Percentiles rank a stretch among this genome's conserved stretches.
Evolutionary conservation across 2,329 filamentous ascomycete genomes (phyloP).

Genomic region (Aschersonia sp.): DNA sequence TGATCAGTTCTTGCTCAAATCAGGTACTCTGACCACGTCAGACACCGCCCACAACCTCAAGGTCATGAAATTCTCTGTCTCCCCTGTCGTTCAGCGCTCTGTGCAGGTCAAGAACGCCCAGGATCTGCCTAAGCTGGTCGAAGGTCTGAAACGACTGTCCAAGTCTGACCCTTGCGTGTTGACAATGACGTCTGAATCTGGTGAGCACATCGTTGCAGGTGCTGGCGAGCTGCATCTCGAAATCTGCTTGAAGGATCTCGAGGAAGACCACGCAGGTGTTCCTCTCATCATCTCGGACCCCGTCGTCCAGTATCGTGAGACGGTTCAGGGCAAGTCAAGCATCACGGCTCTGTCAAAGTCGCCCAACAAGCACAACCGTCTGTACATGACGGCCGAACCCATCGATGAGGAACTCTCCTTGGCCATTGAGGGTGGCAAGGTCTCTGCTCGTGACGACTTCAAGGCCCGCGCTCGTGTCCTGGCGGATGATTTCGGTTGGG

Average conservation of each 20-base stretch:
- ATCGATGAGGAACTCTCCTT: conserved; percentile 81
- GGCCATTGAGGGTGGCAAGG: conserved; percentile 85
- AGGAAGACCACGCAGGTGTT: conserved; percentile 98
- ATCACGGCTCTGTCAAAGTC: conserved; percentile 98
- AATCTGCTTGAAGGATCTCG: conserved; percentile 99
- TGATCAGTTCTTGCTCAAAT: conserved; percentile 99
- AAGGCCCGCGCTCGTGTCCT: conserved; percentile 93
- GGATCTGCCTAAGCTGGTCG: conserved; percentile 98
- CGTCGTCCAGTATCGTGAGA: conserved; percentile 98
- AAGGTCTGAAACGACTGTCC: conserved; percentile 99
- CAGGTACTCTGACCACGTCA: conserved; percentile 93
- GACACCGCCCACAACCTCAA: conserved; percentile 99
- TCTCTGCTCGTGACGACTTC: conserved; percentile 93
- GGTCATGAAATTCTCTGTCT: conserved; percentile 99
- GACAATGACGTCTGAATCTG: conserved; percentile 75
- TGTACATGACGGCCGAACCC: conserved; percentile 88
- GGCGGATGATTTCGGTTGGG: conserved; percentile 96
- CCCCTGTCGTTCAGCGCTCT: conserved; percentile 93
- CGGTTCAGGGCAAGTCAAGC: conserved; percentile 68
- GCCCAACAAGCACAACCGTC: conserved; percentile 99
- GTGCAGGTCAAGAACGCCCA: conserved; percentile 99
- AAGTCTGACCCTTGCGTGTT: conserved; percentile 99
- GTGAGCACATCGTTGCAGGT: conserved; percentile 98
- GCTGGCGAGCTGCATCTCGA: conserved; percentile 98
- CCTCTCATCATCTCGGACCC: conserved; percentile 96